Base-by-base conservation (phyloP, 495 filamentous ascomycete genomes). In the Polyplosphaeria fusca region DNA sequence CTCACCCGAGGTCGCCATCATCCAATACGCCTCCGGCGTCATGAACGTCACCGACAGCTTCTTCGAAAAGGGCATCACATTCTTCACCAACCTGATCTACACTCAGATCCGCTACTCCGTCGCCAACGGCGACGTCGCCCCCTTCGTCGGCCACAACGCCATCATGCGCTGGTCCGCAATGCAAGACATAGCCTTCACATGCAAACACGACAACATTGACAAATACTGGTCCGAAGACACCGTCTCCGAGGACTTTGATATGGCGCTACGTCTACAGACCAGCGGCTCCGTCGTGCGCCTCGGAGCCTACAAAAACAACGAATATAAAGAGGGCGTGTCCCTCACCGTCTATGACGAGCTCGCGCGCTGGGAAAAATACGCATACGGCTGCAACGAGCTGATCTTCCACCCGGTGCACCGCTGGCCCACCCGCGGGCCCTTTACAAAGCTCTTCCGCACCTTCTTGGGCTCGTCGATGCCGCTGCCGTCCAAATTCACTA, bases 61-160 rank as follows among this genome's bases (percentile, higher is more conserved):
- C 63, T 77, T 77, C 63, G 74, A 77, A 58, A 67, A 68, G 32
- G 74, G 74, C 49, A 88, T 90, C 61, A 89, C 86, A 30, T 91
- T 89, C 76, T 91, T 91, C 74, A 91, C 87, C 42, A 85, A 91
- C 67, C 78, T 91, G 16, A 85, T 91, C 67, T 91, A 91, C 69
- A 86, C 77, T 26, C 84, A 86, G 44, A 91, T 91, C 55, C 76
- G 79, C 11, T 91, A 85, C 69, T 84, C 87, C 42, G 86, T 90
- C 61, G 79, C 86, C 19, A 90, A 89, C 71, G 87, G 87, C 39
- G 87, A 91, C 66, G 86, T 91, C 45, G 86, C 87, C 12, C 87
- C 87, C n/a, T 78, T 78, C 59, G 75, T 78, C 56, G 76, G 76
- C n/a, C 87, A 90, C 72, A 91, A 91, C 64, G 87, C 87, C 42